Evolutionary conservation across 1,284 basidiomycete species (phyloP), one percentile per base, ranked within the genome.

Genomic region (Pseudozyma thailandica): DNA sequence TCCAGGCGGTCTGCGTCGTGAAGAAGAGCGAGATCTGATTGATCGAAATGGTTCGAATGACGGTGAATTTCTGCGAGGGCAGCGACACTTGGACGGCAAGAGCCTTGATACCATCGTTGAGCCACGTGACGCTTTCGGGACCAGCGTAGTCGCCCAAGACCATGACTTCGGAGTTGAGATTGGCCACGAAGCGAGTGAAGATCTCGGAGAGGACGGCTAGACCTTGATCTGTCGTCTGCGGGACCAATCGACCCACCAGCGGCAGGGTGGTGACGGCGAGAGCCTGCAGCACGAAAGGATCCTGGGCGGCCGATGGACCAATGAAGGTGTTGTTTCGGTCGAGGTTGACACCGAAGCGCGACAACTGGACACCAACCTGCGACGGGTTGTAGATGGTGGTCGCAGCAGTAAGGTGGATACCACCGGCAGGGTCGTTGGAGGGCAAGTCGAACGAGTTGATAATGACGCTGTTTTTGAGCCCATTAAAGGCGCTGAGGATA

Each of bases 111-210:
- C 88, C 91, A 45, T 90, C 87, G 78, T 91, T 91, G 25, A 92
- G 84, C 90, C 91, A 92, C 1, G 87, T 87, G 15, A 90, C 80
- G 72, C 88, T 86, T 55, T 85, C 84, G 0, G 90, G 86, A 15
- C 89, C 89, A 6, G 89, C 90, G 60, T 86, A 87, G 39, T 87
- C 85, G 38, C 91, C 90, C 35, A 87, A 85, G 23, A 92, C 89
- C 23, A 85, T 77, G 18, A 92, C 85, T 49, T 87, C 81, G 51
- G 88, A 90, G 69, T 89, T 86, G 72, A 87, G 82, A 5, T 90
- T 90, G 50, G 90, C 89, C 1, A 92, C 86, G 75, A 90, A 91
- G 59, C 87, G 88, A 58, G 90, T 91, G 84, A 92, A 92, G 38
- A 92, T 85, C 18, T 84, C 82, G 1, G 90, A 91, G 3, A 92